Base-by-base conservation (phyloP, 2,329 filamentous ascomycete species). In the Helotiales sp. region DNA sequence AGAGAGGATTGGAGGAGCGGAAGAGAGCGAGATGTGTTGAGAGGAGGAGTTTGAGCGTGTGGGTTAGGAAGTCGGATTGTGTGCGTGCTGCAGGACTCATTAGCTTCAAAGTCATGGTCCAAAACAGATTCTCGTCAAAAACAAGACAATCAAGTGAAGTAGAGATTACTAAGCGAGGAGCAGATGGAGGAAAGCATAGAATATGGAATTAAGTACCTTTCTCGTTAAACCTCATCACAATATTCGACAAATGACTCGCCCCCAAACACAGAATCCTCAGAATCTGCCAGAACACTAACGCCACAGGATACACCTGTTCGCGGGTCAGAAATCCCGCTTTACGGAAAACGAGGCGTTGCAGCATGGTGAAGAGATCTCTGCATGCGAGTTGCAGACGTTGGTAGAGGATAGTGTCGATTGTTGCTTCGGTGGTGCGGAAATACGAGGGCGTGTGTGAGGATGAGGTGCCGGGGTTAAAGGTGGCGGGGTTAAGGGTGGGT, bases 371-470 rank as follows among this genome's bases (percentile, higher is more conserved):
- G 3, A 75, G 65, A 24, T 69, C 67, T 32, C 60, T 71, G 47
- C 72, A 70, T 0, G 73, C 72, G 3, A 70, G 32, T 22, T 70
- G 64, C 15, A 75, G 70, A 4, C 71, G 67, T 34, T 72, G 64
- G 58, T 72, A 75, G 10, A 75, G 64, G n/a, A 72, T 68, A 3
- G 73, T 75, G n/a, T 75, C 73, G 34, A 75, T 66, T 24, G 69
- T 66, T 32, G 72, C 72, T 65, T 72, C 68, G 7, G 71, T 64
- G 13, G 71, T 74, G 11, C 69, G 69, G 61, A 67, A 71, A 30
- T 54, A 52, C 3, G 59, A 58, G 11, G 47, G 43, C 63, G 22
- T 15, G 45, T 20, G 40, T 24, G 40, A 6, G 6, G 6, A 6
- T 1, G 40, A 20, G 13, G 4, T 20, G 7, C 22, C 61, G 50